Base-by-base conservation (phyloP, 2,329 filamentous ascomycete genomes). In the Aaosphaeria pasadenensis region DNA sequence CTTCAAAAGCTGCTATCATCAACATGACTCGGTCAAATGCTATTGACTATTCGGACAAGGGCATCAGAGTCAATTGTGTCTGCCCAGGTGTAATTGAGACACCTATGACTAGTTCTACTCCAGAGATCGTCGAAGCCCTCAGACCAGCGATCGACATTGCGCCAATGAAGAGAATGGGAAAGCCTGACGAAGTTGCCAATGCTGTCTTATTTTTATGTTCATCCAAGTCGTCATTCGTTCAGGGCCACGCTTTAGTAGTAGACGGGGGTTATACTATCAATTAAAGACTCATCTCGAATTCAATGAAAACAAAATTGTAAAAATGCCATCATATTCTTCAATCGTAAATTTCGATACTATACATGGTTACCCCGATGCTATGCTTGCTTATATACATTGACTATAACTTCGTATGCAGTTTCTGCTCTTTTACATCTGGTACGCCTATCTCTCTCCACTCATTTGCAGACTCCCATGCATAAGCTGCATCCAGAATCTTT, bases 61-160 rank as follows among this genome's bases (percentile, higher is more conserved):
- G 42, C 11, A 80, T 83, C 46, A 72, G 80, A 39, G 76, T 84
- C 57, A 84, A 83, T 56, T 78, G 77, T 7, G 75, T 83, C 30
- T 83, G 80, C 50, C 80, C 79, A 0, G 64, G 72, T 7, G 75
- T 72, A 42, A 66, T 76, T 39, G 61, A 59, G 36, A 77, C 73
- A 7, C 70, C 72, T 0, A 50, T 49, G 43, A 43, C 50, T 1
- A 49, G 43, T 11, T 7, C 6, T 4, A 39, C 39, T 17, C 28
- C 24, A 9, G 46, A 35, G n/a, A 43, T 46, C 11, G 40, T 47
- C 4, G 60, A 74, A 50, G 60, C 53, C 35, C 36, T 59, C 39
- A 46, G 47, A 39, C 36, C 48, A 11, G 73, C 75, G 30, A 59
- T 77, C 11, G 61, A 65, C 1, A 70, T 68, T 46, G 75, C 74